These are phyloP conservation scores for Neurospora pannonica DNA, from an alignment of 495 filamentous ascomycete genomes.

Conservation along the genomic window DNA sequence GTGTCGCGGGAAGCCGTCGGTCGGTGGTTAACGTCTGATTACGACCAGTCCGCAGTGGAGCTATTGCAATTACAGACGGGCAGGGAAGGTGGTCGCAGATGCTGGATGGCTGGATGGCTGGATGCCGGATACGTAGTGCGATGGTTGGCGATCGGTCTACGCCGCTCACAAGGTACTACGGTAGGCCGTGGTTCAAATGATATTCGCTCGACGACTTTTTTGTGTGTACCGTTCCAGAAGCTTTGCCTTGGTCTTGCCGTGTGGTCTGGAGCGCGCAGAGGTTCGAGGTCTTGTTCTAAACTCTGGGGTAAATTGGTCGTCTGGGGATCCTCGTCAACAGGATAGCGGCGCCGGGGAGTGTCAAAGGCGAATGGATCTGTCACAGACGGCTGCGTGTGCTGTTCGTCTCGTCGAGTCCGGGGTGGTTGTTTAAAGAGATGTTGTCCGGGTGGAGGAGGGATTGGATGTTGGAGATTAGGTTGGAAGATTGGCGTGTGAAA, in stretches of 20 bases:
- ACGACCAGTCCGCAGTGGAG: background rate
- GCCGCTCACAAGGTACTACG: background rate
- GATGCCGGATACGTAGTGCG: background rate
- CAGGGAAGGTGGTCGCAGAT: background rate
- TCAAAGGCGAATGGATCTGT: background rate
- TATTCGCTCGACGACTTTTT: background rate
- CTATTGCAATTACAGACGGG: background rate
- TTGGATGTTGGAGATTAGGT: background rate
- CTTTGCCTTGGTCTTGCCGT: background rate
- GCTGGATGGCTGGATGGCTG: background rate
- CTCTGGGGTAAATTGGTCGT: background rate
- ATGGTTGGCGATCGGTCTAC: background rate
- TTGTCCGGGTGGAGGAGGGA: background rate
- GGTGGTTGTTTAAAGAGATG: background rate
- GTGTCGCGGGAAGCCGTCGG: background rate
- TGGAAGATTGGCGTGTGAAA: background rate
- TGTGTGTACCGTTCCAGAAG: background rate
- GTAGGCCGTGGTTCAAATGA: background rate
- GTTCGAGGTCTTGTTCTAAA: background rate
- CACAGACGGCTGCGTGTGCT: background rate
- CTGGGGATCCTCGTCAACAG: background rate
- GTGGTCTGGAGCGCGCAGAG: background rate
- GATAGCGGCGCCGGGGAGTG: background rate
- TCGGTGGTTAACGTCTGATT: background rate
- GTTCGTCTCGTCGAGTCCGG: background rate